phyloP scores from a whole-genome alignment of 129 eudicot species.

The Ambrosia trifida region DNA sequence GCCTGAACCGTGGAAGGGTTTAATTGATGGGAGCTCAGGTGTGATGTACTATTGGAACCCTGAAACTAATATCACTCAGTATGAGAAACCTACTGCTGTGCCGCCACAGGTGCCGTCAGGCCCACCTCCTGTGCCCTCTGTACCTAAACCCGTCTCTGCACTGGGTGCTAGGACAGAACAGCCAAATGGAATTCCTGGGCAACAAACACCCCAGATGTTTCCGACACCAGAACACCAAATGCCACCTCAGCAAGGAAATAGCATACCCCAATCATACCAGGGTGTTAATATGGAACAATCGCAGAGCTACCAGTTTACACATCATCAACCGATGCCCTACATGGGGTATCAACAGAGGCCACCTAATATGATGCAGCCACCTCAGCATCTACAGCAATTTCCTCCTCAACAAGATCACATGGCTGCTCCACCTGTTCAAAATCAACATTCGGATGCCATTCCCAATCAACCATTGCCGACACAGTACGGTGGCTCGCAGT shows the following conservation, averaged over 20 bases:
- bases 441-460: conserved; percentile 38
- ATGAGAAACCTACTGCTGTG: conserved; percentile 70
- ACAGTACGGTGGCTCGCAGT: conserved; percentile 51
- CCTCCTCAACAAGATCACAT: conserved; percentile 55
- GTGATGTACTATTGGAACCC: conserved; percentile 88
- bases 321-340: conserved; percentile 56
- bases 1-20: conserved; percentile 96
- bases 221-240: conserved; percentile 41
- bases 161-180: conserved; percentile 42
- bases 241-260: conserved; percentile 42
- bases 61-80: conserved; percentile 85
- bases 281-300: conserved; percentile 46
- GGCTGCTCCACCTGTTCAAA: conserved; percentile 44
- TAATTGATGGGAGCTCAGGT: conserved; percentile 89
- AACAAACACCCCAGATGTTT: conserved; percentile 48
- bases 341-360: conserved; percentile 63
- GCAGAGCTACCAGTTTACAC: conserved; percentile 54
- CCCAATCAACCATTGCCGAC: conserved; percentile 24
- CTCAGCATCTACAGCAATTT: conserved; percentile 47
- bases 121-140: conserved; percentile 52
- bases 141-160: conserved; percentile 52
- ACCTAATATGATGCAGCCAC: conserved; percentile 34
- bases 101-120: conserved; percentile 64
- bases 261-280: conserved; percentile 48
- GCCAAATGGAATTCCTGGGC: conserved; percentile 47